Conservation (phyloP, 805 yeast genomes). For the Soucietia sequanensis region DNA sequence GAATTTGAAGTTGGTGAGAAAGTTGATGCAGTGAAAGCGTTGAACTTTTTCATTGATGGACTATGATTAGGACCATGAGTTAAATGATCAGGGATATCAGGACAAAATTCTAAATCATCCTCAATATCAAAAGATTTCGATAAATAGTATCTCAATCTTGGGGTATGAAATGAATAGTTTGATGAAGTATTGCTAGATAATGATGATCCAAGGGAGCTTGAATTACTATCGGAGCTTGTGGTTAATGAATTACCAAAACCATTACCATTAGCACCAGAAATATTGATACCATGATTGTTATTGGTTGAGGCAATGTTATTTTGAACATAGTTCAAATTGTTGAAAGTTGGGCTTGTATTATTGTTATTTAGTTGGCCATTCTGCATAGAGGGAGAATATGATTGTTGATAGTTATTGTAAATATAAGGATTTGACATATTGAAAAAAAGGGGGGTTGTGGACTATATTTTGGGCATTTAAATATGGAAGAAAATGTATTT, state of each 20-base stretch:
- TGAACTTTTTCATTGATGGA: constrained; percentile 50
- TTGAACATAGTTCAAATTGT: constrained; percentile 21
- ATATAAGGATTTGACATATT: constrained; percentile 36
- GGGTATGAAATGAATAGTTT: constrained; percentile 42
- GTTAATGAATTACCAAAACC: constrained; percentile 9
- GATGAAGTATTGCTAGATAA: constrained; percentile 7
- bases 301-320: constrained; percentile 22
- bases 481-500: too few species aligned
- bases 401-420: constrained; percentile 30
- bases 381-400: constrained; percentile 27
- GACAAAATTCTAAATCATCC: constrained; percentile 66
- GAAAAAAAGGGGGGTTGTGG: too few species aligned
- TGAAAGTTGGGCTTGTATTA: constrained; percentile 30
- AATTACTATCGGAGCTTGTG: constrained; percentile 8
- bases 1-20: constrained; percentile 48
- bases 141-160: constrained; percentile 54
- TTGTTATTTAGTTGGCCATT: constrained; percentile 13
- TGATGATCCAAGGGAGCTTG: constrained; percentile 7
- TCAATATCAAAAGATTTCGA: constrained; percentile 62
- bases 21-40: constrained; percentile 64
- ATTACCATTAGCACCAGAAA: constrained; percentile 4
- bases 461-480: too few species aligned
- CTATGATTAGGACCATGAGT: constrained; percentile 11
- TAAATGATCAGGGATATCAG: constrained; percentile 46
- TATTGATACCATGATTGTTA: constrained; percentile 7